A percentile compares a stretch with the other conserved stretches of the same genome.
Evolutionary conservation across 2,329 filamentous ascomycete species (phyloP).

Genomic region (Colletotrichum siamense): DNA sequence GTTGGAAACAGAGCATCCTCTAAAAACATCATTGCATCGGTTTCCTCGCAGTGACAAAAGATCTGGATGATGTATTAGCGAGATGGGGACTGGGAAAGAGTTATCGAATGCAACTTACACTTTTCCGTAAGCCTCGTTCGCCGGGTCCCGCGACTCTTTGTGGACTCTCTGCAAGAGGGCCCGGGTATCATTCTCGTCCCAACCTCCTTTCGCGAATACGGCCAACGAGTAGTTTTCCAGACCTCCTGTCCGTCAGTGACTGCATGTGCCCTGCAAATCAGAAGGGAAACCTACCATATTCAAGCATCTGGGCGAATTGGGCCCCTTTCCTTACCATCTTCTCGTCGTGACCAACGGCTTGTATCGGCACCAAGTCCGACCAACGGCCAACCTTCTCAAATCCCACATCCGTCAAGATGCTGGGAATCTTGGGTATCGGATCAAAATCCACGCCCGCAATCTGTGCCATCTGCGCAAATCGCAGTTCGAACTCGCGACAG

Average conservation of each 20-base stretch:
- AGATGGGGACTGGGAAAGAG: too few species aligned
- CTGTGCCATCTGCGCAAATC: slow-evolving; percentile 31
- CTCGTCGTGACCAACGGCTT: slow-evolving; percentile 44
- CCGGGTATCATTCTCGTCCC: slow-evolving; percentile 35
- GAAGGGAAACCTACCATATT: slow-evolving; percentile 34
- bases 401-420: slow-evolving; percentile 40
- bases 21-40: background rate
- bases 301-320: slow-evolving; percentile 39
- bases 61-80: background rate
- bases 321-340: slow-evolving; percentile 41
- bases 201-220: slow-evolving; percentile 36
- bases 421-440: slow-evolving; percentile 38
- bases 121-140: slow-evolving; percentile 32
- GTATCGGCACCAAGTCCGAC: slow-evolving; percentile 46
- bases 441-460: slow-evolving; percentile 43
- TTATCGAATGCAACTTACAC: slow-evolving; percentile 31
- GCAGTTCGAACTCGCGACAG: slow-evolving; percentile 39
- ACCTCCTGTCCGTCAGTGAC: background rate
- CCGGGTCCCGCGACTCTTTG: slow-evolving; percentile 33
- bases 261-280: background rate
- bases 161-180: slow-evolving; percentile 35
- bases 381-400: slow-evolving; percentile 45
- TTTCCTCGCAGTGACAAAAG: slow-evolving; percentile 21
- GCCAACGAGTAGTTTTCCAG: slow-evolving; percentile 36
- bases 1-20: background rate